A percentile compares a stretch with the other conserved stretches of the same genome.
phyloP scores from a whole-genome alignment of 176 grass and related monocot species.

The bread wheat (Triticum aestivum) region IWGSC_CS_RefSeq_v2.1 NC_057806.1:295624805-295625304 shows the following conservation, averaged over 20 bases:
- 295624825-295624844: constrained; percentile 53
- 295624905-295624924: constrained; percentile 7
- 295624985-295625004: background rate
- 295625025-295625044: constrained; percentile 3
- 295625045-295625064: background rate
- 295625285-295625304: background rate
- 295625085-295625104: background rate
- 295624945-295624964: background rate
- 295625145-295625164: background rate
- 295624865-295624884: constrained; percentile 61
- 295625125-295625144: background rate
- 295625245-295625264: background rate
- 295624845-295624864: constrained; percentile 70
- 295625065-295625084: background rate
- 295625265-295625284: background rate
- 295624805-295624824: constrained; percentile 1
- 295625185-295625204: background rate
- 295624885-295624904: constrained; percentile 65
- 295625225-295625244: background rate
- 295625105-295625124: background rate
- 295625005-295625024: background rate
- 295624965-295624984: background rate
- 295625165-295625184: background rate
- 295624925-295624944: background rate
- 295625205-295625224: background rate